Percentiles rank a stretch among this genome's conserved stretches.
phyloP scores from a whole-genome alignment of 331 rosid species.

The Rhamnella rubrinervis region DNA sequence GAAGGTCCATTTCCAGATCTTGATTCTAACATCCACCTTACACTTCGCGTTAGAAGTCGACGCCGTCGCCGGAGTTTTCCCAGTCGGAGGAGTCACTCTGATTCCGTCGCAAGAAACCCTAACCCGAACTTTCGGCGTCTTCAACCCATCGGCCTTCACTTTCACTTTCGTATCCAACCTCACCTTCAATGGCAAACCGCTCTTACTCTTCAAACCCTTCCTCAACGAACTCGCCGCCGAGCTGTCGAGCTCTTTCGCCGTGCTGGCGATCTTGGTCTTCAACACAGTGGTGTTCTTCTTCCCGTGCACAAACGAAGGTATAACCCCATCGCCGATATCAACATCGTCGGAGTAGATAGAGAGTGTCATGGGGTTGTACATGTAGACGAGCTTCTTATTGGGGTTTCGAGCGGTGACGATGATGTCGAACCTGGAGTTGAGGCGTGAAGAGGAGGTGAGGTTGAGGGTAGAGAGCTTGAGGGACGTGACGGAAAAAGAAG shows the following conservation, averaged over 20 bases:
- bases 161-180: constrained; percentile 67
- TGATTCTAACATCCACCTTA: constrained; percentile 56
- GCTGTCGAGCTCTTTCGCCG: constrained; percentile 28
- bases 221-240: constrained; percentile 33
- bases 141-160: constrained; percentile 52
- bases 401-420: constrained; percentile 61
- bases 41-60: constrained; percentile 59
- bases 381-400: constrained; percentile 56
- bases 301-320: constrained; percentile 56
- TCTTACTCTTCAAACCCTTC: constrained; percentile 52
- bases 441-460: constrained; percentile 46
- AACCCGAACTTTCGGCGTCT: constrained; percentile 58
- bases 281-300: constrained; percentile 61
- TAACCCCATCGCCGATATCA: constrained; percentile 49
- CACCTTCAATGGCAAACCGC: constrained; percentile 54
- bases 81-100: constrained; percentile 44
- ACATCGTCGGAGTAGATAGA: constrained; percentile 40
- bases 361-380: constrained; percentile 48
- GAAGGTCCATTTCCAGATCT: constrained; percentile 96
- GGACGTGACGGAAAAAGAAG: constrained; percentile 59
- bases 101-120: constrained; percentile 75
- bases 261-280: constrained; percentile 41
- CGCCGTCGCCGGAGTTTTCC: constrained; percentile 59
- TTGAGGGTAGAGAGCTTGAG: constrained; percentile 55
- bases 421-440: constrained; percentile 52